Evolutionary conservation across 106 monocot species (phyloP).

Genomic region (Posidonia australis): DNA sequence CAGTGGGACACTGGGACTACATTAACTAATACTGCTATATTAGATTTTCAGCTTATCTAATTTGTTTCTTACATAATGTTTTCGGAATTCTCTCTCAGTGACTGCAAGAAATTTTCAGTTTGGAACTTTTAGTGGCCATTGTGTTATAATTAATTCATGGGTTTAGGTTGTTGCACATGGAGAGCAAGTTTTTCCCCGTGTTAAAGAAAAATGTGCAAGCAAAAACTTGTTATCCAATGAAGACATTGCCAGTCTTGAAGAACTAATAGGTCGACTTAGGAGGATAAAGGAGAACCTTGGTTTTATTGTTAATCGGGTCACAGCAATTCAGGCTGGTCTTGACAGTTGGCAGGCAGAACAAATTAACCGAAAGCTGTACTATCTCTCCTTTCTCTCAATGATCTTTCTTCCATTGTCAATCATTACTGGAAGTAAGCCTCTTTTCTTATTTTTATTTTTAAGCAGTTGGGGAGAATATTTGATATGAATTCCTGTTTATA

Average conservation of each 20-base stretch:
- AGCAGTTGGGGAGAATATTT: not conserved
- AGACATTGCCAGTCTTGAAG: constrained; percentile 71
- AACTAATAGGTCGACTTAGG: constrained; percentile 69
- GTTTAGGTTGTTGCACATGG: constrained; percentile 86
- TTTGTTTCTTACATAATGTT: too few species aligned
- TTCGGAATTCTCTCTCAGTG: not conserved
- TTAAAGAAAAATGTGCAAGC: constrained; percentile 80
- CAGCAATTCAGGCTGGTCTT: constrained; percentile 79
- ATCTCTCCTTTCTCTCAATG: constrained; percentile 81
- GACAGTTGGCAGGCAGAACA: constrained; percentile 97
- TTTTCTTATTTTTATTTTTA: not conserved
- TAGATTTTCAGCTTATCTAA: too few species aligned
- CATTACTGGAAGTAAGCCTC: constrained; percentile 70
- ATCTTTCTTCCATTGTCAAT: constrained; percentile 92
- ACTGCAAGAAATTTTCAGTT: not conserved
- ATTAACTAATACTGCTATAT: too few species aligned
- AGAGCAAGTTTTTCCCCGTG: constrained; percentile 90
- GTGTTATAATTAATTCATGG: not conserved
- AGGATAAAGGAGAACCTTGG: constrained; percentile 87
- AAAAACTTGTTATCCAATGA: constrained; percentile 75
- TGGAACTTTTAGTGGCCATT: not conserved
- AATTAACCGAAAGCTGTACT: constrained; percentile 91
- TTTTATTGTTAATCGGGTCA: constrained; percentile 78
- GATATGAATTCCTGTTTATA: not conserved
- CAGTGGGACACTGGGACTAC: too few species aligned